A percentile compares a stretch with the other conserved stretches of the same genome.
phyloP scores from a whole-genome alignment of 2,329 filamentous ascomycete genomes.

The Talaromyces islandicus region DNA sequence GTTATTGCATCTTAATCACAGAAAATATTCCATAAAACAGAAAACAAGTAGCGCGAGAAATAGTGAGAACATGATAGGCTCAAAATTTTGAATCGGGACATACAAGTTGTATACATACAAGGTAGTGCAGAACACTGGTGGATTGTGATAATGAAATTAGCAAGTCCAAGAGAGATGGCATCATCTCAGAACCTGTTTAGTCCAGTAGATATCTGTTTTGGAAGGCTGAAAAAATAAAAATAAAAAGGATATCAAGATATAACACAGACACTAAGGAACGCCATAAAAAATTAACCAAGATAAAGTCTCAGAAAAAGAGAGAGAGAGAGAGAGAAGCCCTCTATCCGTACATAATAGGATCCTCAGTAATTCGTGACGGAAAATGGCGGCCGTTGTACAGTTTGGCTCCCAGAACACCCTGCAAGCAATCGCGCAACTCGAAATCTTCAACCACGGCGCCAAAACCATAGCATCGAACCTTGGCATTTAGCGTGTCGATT shows the following conservation, averaged over 20 bases:
- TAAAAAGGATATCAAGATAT: not conserved
- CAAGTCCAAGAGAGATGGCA: not conserved
- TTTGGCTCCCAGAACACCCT: slow-evolving; percentile 54
- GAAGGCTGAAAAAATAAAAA: not conserved
- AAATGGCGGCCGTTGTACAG: slow-evolving; percentile 17
- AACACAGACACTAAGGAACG: not conserved
- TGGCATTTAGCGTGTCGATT: slow-evolving; percentile 66
- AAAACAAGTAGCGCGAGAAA: no score
- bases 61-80: not conserved
- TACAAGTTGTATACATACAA: not conserved
- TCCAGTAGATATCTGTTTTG: not conserved
- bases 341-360: slow-evolving; percentile 21
- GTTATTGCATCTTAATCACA: not conserved
- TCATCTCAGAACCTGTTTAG: not conserved
- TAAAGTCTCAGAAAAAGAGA: not conserved
- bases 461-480: slow-evolving; percentile 87
- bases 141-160: not conserved
- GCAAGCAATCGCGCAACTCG: slow-evolving; percentile 64
- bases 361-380: slow-evolving; percentile 17
- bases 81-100: not conserved
- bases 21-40: not conserved
- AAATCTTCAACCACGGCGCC: slow-evolving; percentile 67
- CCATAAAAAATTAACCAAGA: not conserved
- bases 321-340: not conserved
- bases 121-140: not conserved